Base-by-base conservation (phyloP, 257 asterid species). In the Handroanthus guayacan region DNA sequence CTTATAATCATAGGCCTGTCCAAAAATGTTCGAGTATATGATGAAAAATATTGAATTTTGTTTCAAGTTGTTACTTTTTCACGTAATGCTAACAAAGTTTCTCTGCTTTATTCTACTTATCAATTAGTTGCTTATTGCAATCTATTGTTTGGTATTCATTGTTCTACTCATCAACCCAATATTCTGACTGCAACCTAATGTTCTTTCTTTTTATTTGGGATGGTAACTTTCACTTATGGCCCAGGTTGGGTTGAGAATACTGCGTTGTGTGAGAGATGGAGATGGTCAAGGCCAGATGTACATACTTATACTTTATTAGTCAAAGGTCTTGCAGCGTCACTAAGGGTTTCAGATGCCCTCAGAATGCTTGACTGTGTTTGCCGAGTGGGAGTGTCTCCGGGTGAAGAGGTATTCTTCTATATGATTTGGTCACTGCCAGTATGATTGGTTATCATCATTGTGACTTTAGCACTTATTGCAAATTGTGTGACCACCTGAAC, bases 231-330 rank as follows among this genome's bases (percentile, higher is more conserved):
- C 14, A 54, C 80, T 58, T 18, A 51, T 74, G 75, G 79, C 62
- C 44, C 86, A 79, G 89, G 84, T 62, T 82, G 77, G 85, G 85
- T 74, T 66, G 90, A 87, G 66, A 82, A 79, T 68, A 80, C 84
- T 41, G 56, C 70, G 31, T 74, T 84, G 41, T 74, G 82, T 34
- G 89, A 80, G 78, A 89, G 89, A 87, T 95, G 94, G 96, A 92
- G 78, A 81, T 95, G 99, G 98, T 88, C 98, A 39, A 89, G 96
- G 83, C 97, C 99, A 8, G 92, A 92, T 80, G 95, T 84, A 38
- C 74, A 75, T 81, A 88, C 88, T n/a, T 92, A 91, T 76, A 77
- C 89, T 5, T 48, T 87, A 71, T 83, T 92, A 69, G 85, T 90
- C 67, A 87, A 72, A 80, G 95, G 96, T 34, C 98, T 92, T 54